Percentiles rank a stretch among this genome's conserved stretches.
phyloP scores from a whole-genome alignment of 1,139 yeast species.

The Taphrina deformans region DNA sequence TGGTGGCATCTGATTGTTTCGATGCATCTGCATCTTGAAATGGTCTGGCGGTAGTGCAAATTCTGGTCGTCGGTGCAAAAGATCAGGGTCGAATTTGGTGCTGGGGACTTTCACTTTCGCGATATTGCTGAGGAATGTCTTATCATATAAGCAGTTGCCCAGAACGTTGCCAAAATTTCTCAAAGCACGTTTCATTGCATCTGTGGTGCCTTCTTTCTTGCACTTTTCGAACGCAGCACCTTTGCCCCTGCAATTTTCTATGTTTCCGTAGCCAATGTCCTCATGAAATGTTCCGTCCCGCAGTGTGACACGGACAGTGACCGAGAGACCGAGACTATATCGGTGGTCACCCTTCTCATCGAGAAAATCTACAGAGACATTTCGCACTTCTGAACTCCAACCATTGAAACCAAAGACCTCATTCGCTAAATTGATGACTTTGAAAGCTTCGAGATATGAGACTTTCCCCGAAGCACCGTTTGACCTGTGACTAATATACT shows the following conservation, averaged over 20 bases:
- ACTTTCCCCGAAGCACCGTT: constrained; percentile 53
- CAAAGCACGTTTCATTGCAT: constrained; percentile 71
- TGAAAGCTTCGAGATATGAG: constrained; percentile 51
- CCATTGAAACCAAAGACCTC: constrained; percentile 65
- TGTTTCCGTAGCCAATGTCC: constrained; percentile 74
- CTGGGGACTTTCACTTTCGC: constrained; percentile 47
- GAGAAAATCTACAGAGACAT: constrained; percentile 45
- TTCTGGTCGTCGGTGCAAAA: constrained; percentile 30
- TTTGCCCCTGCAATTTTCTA: constrained; percentile 63
- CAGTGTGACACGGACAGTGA: constrained; percentile 66
- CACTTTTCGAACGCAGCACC: constrained; percentile 72
- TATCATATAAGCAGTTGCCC: constrained; percentile 75
- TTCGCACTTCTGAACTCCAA: constrained; percentile 59
- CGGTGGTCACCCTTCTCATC: constrained; percentile 42
- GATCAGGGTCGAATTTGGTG: constrained; percentile 19
- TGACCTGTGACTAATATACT: constrained; percentile 76
- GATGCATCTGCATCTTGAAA: constrained; percentile 8
- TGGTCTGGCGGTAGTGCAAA: constrained; percentile 17
- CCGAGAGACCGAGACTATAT: constrained; percentile 58
- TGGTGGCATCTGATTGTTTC: background rate
- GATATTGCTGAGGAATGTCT: constrained; percentile 55
- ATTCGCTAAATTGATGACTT: constrained; percentile 58
- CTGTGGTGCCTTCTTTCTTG: constrained; percentile 76
- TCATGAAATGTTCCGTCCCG: constrained; percentile 70
- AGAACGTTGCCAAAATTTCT: constrained; percentile 75